Percentiles rank a stretch among this genome's conserved stretches.
These are phyloP conservation scores for Pelargonium citronellum DNA, from an alignment of 441 rosid species.

Conservation along the genomic window DNA sequence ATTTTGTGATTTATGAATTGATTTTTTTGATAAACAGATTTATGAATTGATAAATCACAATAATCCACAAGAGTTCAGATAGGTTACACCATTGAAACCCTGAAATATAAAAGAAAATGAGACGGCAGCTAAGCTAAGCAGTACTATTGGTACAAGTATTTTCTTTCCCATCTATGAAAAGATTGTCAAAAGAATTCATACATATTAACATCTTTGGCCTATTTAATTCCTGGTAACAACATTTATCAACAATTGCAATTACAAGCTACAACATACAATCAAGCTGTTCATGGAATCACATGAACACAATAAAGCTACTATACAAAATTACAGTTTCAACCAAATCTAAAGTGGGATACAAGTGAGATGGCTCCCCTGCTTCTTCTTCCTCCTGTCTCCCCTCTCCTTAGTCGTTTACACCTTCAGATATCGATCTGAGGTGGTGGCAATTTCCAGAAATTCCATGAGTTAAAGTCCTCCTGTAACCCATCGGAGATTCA, in stretches of 20 bases:
- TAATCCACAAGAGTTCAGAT: too few relatives aligned
- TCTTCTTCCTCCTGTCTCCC: not conserved
- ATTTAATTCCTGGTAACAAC: too few relatives aligned
- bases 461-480: conserved; percentile 95
- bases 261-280: not conserved
- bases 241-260: not conserved
- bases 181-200: too few relatives aligned
- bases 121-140: too few relatives aligned
- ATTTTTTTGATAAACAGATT: too few relatives aligned
- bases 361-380: conserved; percentile 3
- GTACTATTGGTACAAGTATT: too few relatives aligned
- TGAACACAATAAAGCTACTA: not conserved
- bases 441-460: conserved; percentile 86
- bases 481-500: conserved; percentile 27
- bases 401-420: not conserved
- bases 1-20: too few relatives aligned
- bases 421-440: conserved; percentile 39
- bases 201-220: too few relatives aligned
- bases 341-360: conserved; percentile 6
- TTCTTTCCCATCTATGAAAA: too few relatives aligned
- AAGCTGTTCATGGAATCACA: conserved; percentile 4
- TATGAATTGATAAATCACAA: too few relatives aligned
- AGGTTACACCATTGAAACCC: too few relatives aligned
- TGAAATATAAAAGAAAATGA: too few relatives aligned
- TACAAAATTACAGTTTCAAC: conserved; percentile 20